Percentiles rank a stretch among this genome's conserved stretches.
phyloP scores from a whole-genome alignment of 768 basidiomycete species.

The Lactarius hatsudake region DNA sequence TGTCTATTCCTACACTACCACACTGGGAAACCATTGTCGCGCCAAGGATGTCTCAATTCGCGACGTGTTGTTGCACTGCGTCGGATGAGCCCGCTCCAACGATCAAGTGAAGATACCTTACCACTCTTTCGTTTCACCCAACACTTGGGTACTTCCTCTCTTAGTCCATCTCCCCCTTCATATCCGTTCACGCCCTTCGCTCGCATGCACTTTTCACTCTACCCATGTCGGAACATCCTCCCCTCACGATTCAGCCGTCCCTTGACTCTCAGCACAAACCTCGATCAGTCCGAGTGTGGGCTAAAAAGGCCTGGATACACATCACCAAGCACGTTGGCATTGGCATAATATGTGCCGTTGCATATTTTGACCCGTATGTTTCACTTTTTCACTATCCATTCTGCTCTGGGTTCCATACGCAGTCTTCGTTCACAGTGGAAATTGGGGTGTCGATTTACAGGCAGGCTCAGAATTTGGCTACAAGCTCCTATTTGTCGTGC shows the following conservation, averaged over 20 bases:
- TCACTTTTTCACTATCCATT: background rate
- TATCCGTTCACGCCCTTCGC: background rate
- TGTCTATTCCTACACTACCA: background rate
- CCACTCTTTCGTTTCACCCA: constrained; percentile 26
- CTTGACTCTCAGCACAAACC: background rate
- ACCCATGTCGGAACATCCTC: constrained; percentile 17
- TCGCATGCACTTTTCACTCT: constrained; percentile 18
- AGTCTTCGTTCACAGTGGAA: constrained; percentile 49
- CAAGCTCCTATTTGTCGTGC: constrained; percentile 71
- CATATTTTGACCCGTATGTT: constrained; percentile 83
- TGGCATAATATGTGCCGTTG: constrained; percentile 84
- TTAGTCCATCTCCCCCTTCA: constrained; percentile 4
- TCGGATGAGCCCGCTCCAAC: background rate
- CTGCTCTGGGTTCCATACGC: constrained; percentile 1
- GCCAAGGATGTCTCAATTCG: background rate
- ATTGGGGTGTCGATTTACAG: constrained; percentile 88
- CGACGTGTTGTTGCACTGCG: background rate
- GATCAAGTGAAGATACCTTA: background rate
- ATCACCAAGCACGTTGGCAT: constrained; percentile 68
- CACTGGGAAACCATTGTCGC: background rate
- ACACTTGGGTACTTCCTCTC: constrained; percentile 9
- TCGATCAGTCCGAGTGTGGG: constrained; percentile 1
- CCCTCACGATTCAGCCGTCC: constrained; percentile 4
- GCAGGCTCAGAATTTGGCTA: constrained; percentile 87
- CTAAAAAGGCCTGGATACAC: constrained; percentile 38